Evolutionary conservation across 441 rosid species (phyloP), one percentile per base, ranked within the genome.

Genomic region (Mallotus repandus): DNA sequence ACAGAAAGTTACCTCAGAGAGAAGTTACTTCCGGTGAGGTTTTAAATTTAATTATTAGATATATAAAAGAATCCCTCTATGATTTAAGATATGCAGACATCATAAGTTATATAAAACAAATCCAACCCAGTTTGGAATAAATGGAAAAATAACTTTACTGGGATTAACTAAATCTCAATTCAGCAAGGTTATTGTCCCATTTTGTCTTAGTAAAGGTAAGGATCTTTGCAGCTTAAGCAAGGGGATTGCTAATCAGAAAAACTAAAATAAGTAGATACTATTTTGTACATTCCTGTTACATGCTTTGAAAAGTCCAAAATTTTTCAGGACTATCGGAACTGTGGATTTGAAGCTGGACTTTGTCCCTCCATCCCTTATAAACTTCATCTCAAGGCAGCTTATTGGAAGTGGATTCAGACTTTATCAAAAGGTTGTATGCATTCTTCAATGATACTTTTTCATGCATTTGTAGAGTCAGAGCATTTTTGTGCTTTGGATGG

Each of bases 311-410:
- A 13, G n/a, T 70, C 66, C 68, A 46, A 55, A 58, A 69, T 70
- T 79, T 78, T 83, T 84, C 72, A 95, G 99, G 88, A 85, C 85
- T n/a, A 91, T 96, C 56, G 86, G 84, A 50, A 92, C 78, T 74
- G 32, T 91, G 81, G 98, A 96, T 86, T 61, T 91, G 77, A 96
- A 93, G 93, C 69, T 96, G 80, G 97, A 91, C 67, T 84, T 96
- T 60, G 88, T 93, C 38, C 99, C 99, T 73, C 92, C 98, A 64
- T 82, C 89, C 68, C 89, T 96, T 22, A 85, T 96, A 71, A 96
- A 96, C 80, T 93, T 96, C 58, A 81, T 91, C 67, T 81, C 97
- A 32, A 90, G 99, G 83, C 98, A 96, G 87, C 92, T 96, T 65
- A 49, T 93, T 7, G 97, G 97, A 72, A 87, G 82, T 74, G 98